Evolutionary conservation across 2,329 filamentous ascomycete species (phyloP), one percentile per base, ranked within the genome.

Genomic region (Curvularia eragrostidis): DNA sequence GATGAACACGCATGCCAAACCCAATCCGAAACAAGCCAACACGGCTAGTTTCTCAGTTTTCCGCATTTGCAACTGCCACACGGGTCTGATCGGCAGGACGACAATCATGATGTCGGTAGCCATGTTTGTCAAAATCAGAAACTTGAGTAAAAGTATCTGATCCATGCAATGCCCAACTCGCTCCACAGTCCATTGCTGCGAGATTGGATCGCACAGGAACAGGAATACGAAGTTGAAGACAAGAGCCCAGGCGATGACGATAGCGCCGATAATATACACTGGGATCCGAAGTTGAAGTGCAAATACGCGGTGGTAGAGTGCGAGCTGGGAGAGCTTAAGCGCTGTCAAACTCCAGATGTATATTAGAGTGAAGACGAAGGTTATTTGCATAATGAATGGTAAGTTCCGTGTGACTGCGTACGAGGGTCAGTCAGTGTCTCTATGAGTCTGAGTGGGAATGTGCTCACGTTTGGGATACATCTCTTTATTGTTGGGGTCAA

Each of bases 11-110:
- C 61, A 68, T 8, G 64, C 65, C 49, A 64, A 46, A 36, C 65
- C 65, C 1, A 68, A 39, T 13, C 64, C 61, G 42, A 68, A 68
- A 50, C 65, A 68, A 18, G 65, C 56, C 48, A 68, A 12, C 0
- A 68, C 65, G 13, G 65, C 65, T 4, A 68, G 55, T 30, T 68
- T 68, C 32, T 68, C 65, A 12, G 65, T 66, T 54, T 65, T 68
- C 3, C 65, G 57, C 65, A 68, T 68, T 24, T 68, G 65, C 15
- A 68, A 34, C 24, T 56, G 53, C 65, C 65, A 68, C 2, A 68
- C 64, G 9, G 50, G 51, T 6, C 56, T 56, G 7, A 68, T 59
- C 2, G 65, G 65, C 3, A 68, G 43, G 1, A 58, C 46, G 1
- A 65, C 62, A 13, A 68, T 67, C 28, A 65, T 52, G 15, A 68